Evolutionary conservation across 2,329 filamentous ascomycete species (phyloP).

Genomic region (Phoma sp.): DNA sequence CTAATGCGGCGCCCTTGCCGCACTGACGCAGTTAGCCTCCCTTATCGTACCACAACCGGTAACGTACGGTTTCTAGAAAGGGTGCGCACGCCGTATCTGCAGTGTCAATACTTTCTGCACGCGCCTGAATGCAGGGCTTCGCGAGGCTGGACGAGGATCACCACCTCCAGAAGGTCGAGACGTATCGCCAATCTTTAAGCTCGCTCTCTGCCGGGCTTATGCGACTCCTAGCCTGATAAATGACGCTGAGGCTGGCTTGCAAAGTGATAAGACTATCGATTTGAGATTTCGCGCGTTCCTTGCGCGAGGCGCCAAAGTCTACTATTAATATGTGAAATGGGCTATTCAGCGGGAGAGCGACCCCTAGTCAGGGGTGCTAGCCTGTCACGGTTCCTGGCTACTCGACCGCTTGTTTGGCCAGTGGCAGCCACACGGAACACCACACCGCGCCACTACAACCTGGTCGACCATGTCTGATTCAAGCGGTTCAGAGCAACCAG

Average conservation of each 20-base stretch:
- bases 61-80: background rate
- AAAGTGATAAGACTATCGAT: constrained; percentile 19
- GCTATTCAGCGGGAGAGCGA: constrained; percentile 15
- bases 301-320: constrained; percentile 11
- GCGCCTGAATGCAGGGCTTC: constrained; percentile 4
- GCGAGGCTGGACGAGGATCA: constrained; percentile 7
- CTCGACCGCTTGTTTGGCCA: constrained; percentile 15
- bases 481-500: constrained; percentile 8
- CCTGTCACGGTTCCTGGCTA: constrained; percentile 10
- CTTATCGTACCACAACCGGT: constrained; percentile 12
- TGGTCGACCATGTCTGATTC: constrained; percentile 15
- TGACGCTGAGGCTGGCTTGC: constrained; percentile 3
- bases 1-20: constrained; percentile 18
- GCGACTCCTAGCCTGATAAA: constrained; percentile 5
- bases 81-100: constrained; percentile 9
- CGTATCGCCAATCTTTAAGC: background rate
- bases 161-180: background rate
- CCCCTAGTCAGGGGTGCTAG: constrained; percentile 21
- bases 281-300: constrained; percentile 19
- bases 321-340: constrained; percentile 14
- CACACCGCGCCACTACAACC: constrained; percentile 11
- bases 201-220: background rate
- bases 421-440: constrained; percentile 17
- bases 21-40: background rate
- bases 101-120: constrained; percentile 11